Percentiles rank a stretch among this genome's conserved stretches.
phyloP scores from a whole-genome alignment of 768 basidiomycete species.

The Boletus reticuloceps region DNA sequence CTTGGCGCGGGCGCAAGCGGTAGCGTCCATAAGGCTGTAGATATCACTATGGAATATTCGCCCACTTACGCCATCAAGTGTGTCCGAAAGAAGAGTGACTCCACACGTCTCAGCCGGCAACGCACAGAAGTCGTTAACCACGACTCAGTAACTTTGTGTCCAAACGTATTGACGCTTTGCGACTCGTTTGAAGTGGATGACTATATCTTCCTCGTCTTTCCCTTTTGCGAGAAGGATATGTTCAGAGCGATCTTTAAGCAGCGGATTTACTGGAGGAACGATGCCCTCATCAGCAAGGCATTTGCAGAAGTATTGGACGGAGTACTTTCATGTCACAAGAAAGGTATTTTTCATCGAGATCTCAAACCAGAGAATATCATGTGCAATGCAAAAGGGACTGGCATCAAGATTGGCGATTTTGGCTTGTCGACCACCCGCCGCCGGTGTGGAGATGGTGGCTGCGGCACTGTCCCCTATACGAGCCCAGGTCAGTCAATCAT shows the following conservation, averaged over 20 bases:
- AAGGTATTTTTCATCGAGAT: conserved; percentile 78
- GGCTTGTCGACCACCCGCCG: conserved; percentile 55
- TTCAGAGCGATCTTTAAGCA: conserved; percentile 53
- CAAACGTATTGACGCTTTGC: conserved; percentile 66
- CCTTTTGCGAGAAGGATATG: conserved; percentile 62
- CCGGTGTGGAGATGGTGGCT: conserved; percentile 49
- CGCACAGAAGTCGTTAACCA: conserved; percentile 64
- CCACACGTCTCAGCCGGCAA: conserved; percentile 57
- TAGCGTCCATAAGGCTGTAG: conserved; percentile 71
- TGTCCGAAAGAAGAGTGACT: conserved; percentile 49
- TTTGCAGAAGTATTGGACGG: conserved; percentile 81
- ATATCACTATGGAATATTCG: conserved; percentile 39
- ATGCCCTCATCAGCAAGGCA: conserved; percentile 56
- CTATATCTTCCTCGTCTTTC: conserved; percentile 67
- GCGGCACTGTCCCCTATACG: conserved; percentile 65
- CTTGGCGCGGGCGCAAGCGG: conserved; percentile 78
- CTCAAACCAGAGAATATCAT: conserved; percentile 86
- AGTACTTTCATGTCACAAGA: conserved; percentile 67
- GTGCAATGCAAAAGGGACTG: conserved; percentile 49
- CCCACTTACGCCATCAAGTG: conserved; percentile 73
- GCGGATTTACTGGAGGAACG: conserved; percentile 52
- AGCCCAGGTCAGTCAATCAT: conserved; percentile 58
- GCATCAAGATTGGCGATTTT: conserved; percentile 73
- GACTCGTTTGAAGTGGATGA: conserved; percentile 54
- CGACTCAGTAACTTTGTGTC: conserved; percentile 37